A percentile compares a stretch with the other conserved stretches of the same genome.
These are phyloP conservation scores for Sporisorium scitamineum DNA, from an alignment of 1,284 basidiomycete species.

Conservation along the genomic window DNA sequence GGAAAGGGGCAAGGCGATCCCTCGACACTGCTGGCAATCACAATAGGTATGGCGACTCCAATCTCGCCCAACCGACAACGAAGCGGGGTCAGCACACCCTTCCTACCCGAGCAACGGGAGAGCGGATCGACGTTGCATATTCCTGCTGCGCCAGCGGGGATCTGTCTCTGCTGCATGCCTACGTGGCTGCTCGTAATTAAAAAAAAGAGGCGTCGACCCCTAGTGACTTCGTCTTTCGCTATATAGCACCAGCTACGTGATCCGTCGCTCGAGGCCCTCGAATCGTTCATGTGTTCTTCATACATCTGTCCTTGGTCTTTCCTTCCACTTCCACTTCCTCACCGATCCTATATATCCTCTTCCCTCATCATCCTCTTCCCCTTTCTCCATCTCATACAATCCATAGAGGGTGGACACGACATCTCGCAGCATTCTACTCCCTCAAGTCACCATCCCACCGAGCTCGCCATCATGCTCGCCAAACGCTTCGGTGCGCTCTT, in stretches of 20 bases:
- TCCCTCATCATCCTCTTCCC: neutral
- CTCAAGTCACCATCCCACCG: too few relatives aligned
- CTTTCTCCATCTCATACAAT: neutral
- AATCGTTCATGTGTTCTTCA: neutral
- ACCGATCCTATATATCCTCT: too few relatives aligned
- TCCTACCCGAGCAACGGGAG: neutral
- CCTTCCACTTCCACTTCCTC: neutral
- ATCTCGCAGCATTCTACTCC: neutral
- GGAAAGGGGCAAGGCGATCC: neutral
- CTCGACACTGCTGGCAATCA: neutral
- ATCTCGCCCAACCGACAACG: neutral
- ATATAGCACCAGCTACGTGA: neutral
- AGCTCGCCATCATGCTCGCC: slow-evolving; percentile 24
- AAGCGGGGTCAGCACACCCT: neutral
- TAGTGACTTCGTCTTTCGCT: too few relatives aligned
- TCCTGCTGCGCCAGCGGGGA: neutral
- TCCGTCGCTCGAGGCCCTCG: too few relatives aligned
- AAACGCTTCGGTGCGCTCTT: slow-evolving; percentile 18
- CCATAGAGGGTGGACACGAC: neutral
- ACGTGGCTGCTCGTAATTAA: too few relatives aligned
- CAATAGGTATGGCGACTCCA: neutral
- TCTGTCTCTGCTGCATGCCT: neutral
- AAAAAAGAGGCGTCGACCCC: too few relatives aligned
- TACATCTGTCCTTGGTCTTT: neutral
- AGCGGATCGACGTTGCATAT: neutral